These are phyloP conservation scores for Bruguiera parviflora DNA, from an alignment of 345 rosid species.

Conservation along the genomic window DNA sequence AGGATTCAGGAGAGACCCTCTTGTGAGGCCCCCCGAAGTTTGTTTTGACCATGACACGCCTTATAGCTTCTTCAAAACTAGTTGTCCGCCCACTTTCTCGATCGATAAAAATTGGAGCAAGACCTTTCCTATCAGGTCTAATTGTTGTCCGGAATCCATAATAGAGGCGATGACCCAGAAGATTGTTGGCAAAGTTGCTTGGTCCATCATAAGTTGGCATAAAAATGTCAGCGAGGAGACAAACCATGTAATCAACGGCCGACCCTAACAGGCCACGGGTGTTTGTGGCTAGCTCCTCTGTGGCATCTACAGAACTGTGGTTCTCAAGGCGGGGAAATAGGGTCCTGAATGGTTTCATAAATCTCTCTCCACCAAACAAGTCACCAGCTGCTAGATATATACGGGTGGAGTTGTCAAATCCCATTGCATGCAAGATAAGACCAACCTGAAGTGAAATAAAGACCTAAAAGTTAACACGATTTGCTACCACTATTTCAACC, in stretches of 20 bases:
- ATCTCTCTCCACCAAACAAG: constrained; percentile 86
- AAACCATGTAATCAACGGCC: constrained; percentile 99
- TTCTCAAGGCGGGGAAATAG: constrained; percentile 87
- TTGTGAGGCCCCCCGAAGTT: constrained; percentile 96
- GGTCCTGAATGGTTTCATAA: constrained; percentile 76
- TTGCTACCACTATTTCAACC: background rate
- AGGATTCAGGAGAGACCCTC: constrained; percentile 85
- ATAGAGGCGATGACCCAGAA: constrained; percentile 93
- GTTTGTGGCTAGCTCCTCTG: constrained; percentile 65
- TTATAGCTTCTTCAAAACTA: constrained; percentile 77
- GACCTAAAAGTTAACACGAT: background rate
- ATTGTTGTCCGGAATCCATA: constrained; percentile 94
- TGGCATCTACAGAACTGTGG: constrained; percentile 79
- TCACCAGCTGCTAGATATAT: constrained; percentile 97
- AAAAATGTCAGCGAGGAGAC: constrained; percentile 91
- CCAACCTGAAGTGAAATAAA: constrained; percentile 67
- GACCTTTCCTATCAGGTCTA: constrained; percentile 89
- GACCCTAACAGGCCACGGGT: constrained; percentile 81
- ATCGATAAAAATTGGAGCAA: constrained; percentile 74
- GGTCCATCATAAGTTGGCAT: constrained; percentile 99
- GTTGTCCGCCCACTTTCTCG: constrained; percentile 61
- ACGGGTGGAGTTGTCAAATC: constrained; percentile 82
- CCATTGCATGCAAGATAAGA: constrained; percentile 80
- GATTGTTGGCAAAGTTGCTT: constrained; percentile 99
- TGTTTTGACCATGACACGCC: constrained; percentile 75